phyloP scores from a whole-genome alignment of 352 stramenopile species.

The Globisporangium camurandrum region DNA sequence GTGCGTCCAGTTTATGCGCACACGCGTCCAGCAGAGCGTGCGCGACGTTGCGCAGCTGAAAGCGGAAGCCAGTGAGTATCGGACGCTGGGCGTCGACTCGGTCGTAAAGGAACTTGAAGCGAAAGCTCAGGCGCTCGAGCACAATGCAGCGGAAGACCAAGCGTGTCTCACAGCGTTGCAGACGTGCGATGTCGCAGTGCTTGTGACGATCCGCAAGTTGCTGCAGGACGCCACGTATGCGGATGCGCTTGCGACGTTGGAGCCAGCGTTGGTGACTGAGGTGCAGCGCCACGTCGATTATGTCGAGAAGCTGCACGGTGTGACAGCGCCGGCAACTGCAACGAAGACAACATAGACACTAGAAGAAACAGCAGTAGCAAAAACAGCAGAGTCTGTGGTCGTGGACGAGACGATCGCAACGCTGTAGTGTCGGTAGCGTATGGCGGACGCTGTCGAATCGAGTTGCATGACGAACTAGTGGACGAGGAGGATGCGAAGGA shows the following conservation, averaged over 20 bases:
- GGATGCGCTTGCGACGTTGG: slow-evolving; percentile 21
- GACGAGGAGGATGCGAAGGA: too few species aligned
- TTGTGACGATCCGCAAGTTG: slow-evolving; percentile 19
- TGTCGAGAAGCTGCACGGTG: slow-evolving; percentile 39
- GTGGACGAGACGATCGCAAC: too few species aligned
- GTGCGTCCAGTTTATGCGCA: slow-evolving; percentile 78
- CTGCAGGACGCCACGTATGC: slow-evolving; percentile 15
- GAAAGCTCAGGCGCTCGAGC: slow-evolving; percentile 28
- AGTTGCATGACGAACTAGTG: too few species aligned
- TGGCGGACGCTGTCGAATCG: too few species aligned
- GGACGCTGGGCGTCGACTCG: slow-evolving; percentile 39
- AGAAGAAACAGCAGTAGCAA: not conserved
- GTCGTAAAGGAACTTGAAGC: slow-evolving; percentile 42
- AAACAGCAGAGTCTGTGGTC: too few species aligned
- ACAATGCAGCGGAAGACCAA: slow-evolving; percentile 42
- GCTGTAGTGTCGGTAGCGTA: too few species aligned
- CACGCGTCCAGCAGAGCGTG: slow-evolving; percentile 40
- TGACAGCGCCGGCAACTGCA: slow-evolving; percentile 5
- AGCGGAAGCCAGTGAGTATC: slow-evolving; percentile 41
- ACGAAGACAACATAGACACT: not conserved
- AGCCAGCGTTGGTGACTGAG: slow-evolving; percentile 39
- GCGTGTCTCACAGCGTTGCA: slow-evolving; percentile 35
- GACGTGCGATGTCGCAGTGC: slow-evolving; percentile 43
- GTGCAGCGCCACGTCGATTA: slow-evolving; percentile 60
- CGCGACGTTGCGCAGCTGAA: slow-evolving; percentile 26